These are phyloP conservation scores for Globisporangium megalacanthum DNA, from an alignment of 352 stramenopile genomes.

Conservation along the genomic window DNA sequence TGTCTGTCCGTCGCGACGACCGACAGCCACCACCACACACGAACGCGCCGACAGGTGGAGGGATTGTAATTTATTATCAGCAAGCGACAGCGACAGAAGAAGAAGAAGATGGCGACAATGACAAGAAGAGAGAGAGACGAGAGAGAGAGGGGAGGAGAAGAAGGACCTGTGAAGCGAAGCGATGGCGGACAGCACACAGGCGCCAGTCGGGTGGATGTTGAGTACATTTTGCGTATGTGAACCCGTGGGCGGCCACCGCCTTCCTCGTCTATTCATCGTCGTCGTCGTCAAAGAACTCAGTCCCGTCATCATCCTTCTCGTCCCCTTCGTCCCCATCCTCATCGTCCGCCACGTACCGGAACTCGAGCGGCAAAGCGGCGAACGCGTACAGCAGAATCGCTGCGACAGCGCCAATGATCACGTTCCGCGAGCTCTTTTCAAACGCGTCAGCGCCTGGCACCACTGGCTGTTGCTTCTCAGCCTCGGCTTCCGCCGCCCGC, in stretches of 20 bases:
- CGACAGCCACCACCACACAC: no score
- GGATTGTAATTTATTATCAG: conserved; percentile 15
- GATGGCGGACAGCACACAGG: not conserved
- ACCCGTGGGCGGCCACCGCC: conserved; percentile 4
- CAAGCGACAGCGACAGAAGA: not conserved
- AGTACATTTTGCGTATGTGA: conserved; percentile 15
- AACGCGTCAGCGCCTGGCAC: conserved; percentile 29
- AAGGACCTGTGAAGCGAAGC: not conserved
- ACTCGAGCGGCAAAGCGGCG: conserved; percentile 49
- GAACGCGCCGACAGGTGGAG: no score
- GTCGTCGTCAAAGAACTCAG: conserved; percentile 24
- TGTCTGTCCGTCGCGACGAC: no score
- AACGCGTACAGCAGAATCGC: conserved; percentile 71
- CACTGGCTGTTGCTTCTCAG: conserved; percentile 12
- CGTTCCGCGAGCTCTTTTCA: conserved; percentile 73
- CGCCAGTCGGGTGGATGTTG: no score
- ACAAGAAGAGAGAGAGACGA: not conserved
- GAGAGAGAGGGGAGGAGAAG: not conserved
- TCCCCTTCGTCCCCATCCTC: conserved; percentile 27
- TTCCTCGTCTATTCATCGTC: conserved; percentile 25
- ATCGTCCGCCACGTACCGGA: conserved; percentile 41
- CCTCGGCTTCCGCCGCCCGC: conserved; percentile 22
- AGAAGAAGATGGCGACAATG: not conserved
- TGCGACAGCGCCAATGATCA: conserved; percentile 68
- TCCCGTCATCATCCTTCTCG: conserved; percentile 28